Base-by-base conservation (phyloP, 2,329 filamentous ascomycete species). In the Macrophomina tecta region DNA sequence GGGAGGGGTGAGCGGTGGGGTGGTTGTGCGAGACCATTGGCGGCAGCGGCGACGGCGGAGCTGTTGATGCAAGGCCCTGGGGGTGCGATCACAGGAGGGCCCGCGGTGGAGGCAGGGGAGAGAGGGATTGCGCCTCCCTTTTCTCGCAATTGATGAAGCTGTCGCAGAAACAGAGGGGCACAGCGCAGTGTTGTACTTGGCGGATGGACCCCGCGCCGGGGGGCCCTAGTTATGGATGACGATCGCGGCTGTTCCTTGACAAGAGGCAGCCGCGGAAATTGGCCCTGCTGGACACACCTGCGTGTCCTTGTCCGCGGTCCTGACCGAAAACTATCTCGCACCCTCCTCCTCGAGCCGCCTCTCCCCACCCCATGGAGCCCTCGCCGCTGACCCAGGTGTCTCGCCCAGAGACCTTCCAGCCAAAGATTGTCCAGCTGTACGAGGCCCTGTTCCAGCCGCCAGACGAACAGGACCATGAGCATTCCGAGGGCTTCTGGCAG, bases 321-420 rank as follows among this genome's bases (percentile, higher is more conserved):
- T 18, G 11, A 62, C 28, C 58, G 58, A 62, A 63, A 42, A 45
- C 45, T 60, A 46, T 16, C 42, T 46, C 23, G 18, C 32, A 42
- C 30, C 12, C 3, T n/a, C 7, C 42, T 46, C 16, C 34, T 32
- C 23, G 23, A 23, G 23, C 23, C 23, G 23, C 23, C 23, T 23
- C 23, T 23, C 23, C 23, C 1, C 18, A 8, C 5, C 16, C 14
- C 63, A 96, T 96, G 92, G 92, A 97, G 83, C 86, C 89, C 73
- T 98, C 94, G 77, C 95, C 95, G 70, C 87, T 99, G 77, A 97
- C 94, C 67, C 93, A 96, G 81, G 93, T 97, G 85, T 88, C 89
- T 80, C 88, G 93, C 74, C 95, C 94, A 65, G 91, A 96, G 79
- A 88, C 90, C 48, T 97, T 99, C 78, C 91, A 96, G 80, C 94